These are phyloP conservation scores for Solanum bulbocastanum DNA, from an alignment of 257 asterid genomes.

Conservation along the genomic window DNA sequence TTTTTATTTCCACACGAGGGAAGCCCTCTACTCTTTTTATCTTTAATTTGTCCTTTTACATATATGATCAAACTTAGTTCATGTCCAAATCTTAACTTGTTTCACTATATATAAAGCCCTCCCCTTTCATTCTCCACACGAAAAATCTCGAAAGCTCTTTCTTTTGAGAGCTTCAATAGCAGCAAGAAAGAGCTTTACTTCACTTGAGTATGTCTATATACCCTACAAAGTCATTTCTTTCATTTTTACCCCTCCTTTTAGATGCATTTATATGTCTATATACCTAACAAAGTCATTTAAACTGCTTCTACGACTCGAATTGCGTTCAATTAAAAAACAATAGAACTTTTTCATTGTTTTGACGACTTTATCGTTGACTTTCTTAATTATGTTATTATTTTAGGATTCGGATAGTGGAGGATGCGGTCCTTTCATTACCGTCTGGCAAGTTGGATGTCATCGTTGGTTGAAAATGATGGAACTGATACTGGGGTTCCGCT, in stretches of 20 bases:
- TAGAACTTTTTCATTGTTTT: neutral
- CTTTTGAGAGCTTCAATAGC: slow-evolving; percentile 9
- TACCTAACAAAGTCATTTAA: neutral
- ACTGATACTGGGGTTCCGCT: neutral
- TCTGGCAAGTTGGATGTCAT: neutral
- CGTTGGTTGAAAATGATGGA: neutral
- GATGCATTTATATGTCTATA: neutral
- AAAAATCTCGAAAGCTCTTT: neutral
- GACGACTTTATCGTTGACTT: neutral
- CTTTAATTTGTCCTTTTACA: neutral
- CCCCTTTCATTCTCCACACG: neutral
- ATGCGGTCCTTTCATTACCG: neutral
- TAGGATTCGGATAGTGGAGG: neutral
- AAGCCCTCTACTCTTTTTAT: neutral
- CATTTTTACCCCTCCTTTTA: neutral
- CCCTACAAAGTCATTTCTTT: neutral
- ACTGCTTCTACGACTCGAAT: no score
- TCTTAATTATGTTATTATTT: neutral
- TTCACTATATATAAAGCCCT: neutral
- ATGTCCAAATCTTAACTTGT: neutral
- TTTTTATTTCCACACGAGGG: neutral
- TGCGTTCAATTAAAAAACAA: neutral
- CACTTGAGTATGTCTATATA: neutral
- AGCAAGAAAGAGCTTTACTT: neutral
- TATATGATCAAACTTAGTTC: neutral